These are phyloP conservation scores for Umbelopsis sp. DNA, from an alignment of 192 early-diverging fungal species.

Conservation along the genomic window DNA sequence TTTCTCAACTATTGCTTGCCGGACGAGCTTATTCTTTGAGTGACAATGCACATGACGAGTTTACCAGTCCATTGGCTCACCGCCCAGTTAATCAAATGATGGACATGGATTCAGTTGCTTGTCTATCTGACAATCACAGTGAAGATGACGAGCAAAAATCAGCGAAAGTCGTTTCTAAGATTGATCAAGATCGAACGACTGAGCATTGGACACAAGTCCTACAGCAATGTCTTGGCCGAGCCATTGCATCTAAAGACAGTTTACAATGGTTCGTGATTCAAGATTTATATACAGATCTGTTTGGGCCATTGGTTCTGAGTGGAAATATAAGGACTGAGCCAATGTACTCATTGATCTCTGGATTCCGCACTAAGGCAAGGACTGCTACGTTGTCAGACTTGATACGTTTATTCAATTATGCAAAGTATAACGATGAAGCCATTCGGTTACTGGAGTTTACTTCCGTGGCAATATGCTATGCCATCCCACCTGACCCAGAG, in stretches of 20 bases:
- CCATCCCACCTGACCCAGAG: neutral
- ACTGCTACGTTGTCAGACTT: neutral
- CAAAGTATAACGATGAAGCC: slow-evolving; percentile 11
- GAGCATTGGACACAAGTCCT: neutral
- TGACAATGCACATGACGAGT: neutral
- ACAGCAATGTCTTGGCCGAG: neutral
- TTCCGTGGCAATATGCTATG: slow-evolving; percentile 17
- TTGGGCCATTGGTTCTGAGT: neutral
- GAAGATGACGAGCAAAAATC: neutral
- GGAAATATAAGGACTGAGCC: neutral
- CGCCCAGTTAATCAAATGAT: neutral
- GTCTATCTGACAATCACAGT: neutral
- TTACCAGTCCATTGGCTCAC: neutral
- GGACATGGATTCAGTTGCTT: neutral
- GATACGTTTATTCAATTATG: slow-evolving; percentile 20
- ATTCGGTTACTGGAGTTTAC: slow-evolving; percentile 8
- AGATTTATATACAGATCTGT: slow-evolving; percentile 12
- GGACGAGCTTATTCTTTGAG: neutral
- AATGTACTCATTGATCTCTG: neutral
- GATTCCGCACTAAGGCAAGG: slow-evolving; percentile 2
- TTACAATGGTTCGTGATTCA: slow-evolving; percentile 18
- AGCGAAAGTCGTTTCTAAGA: neutral
- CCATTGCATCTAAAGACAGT: slow-evolving; percentile 3
- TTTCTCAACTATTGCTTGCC: slow-evolving; percentile 1
- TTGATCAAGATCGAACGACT: neutral